phyloP scores from a whole-genome alignment of 106 monocot species.

The Dioscorea dumetorum region DNA sequence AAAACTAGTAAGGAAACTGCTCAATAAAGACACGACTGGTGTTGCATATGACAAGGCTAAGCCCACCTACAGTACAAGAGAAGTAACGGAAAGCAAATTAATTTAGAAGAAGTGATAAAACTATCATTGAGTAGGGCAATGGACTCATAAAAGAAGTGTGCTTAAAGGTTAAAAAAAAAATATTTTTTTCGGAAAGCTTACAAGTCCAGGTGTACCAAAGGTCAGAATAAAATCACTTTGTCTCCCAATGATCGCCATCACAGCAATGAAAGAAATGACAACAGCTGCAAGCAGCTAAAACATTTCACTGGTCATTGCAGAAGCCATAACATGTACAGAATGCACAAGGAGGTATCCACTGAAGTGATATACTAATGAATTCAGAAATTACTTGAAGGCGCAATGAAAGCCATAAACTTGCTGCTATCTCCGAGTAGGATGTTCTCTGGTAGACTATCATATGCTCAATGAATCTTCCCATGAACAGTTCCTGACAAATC shows the following conservation, averaged over 20 bases:
- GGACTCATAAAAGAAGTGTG: no score
- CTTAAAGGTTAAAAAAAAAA: neutral
- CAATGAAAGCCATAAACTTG: slow-evolving; percentile 96
- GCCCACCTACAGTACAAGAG: slow-evolving; percentile 48
- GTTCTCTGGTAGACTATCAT: slow-evolving; percentile 72
- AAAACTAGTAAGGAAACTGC: slow-evolving; percentile 83
- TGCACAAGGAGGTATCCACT: neutral
- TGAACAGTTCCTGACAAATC: slow-evolving; percentile 66
- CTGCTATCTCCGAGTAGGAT: slow-evolving; percentile 66
- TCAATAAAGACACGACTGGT: slow-evolving; percentile 73
- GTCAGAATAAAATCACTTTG: slow-evolving; percentile 47
- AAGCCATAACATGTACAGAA: neutral
- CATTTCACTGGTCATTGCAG: slow-evolving; percentile 11
- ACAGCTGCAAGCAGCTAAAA: slow-evolving; percentile 81
- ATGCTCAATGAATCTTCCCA: slow-evolving; percentile 62
- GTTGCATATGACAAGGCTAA: slow-evolving; percentile 90
- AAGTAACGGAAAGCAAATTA: neutral
- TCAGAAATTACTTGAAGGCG: slow-evolving; percentile 74
- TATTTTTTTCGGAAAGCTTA: slow-evolving; percentile 15
- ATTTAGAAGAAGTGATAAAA: neutral
- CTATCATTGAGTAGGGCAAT: no score
- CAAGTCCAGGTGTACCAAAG: slow-evolving; percentile 87
- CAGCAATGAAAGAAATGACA: slow-evolving; percentile 68
- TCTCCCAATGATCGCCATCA: slow-evolving; percentile 67
- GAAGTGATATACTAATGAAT: slow-evolving; percentile 1